Conservation (phyloP, 116 monocot species). For the Dioscorea cayenensis region DNA sequence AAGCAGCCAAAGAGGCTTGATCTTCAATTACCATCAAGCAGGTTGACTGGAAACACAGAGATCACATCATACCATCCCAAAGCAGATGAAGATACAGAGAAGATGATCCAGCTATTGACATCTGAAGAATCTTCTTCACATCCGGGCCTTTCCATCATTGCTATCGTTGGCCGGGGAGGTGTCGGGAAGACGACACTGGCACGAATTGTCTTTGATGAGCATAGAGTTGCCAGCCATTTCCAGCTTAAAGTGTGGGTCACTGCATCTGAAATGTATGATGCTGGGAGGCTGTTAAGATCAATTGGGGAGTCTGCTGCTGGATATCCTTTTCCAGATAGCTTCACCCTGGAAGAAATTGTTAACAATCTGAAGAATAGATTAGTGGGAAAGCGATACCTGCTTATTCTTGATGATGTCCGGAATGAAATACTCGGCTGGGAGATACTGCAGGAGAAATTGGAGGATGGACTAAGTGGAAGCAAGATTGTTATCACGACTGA, state of each 20-base stretch:
- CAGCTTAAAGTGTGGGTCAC: not conserved
- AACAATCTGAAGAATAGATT: not conserved
- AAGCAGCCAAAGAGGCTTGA: not conserved
- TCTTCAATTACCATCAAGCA: not conserved
- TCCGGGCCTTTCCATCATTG: not conserved
- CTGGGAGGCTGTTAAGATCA: not conserved
- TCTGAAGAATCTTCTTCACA: not conserved
- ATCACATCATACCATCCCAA: not conserved
- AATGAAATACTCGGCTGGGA: not conserved
- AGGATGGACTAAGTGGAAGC: not conserved
- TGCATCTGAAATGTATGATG: not conserved
- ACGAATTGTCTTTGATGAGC: not conserved
- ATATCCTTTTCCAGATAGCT: not conserved
- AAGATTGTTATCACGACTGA: not conserved
- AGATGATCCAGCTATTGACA: not conserved
- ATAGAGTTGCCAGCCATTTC: not conserved
- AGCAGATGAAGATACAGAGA: not conserved
- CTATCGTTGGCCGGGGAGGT: not conserved
- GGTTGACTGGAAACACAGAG: not conserved
- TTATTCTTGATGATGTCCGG: conserved; percentile 7
- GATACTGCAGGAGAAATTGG: not conserved
- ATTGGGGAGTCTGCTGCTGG: not conserved
- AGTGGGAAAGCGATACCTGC: not conserved
- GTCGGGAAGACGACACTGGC: conserved; percentile 9
- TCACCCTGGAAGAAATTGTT: not conserved